A percentile compares a stretch with the other conserved stretches of the same genome.
Conservation (phyloP, 371 early-diverging fungal genomes). For the Mortierella sp. region DNA sequence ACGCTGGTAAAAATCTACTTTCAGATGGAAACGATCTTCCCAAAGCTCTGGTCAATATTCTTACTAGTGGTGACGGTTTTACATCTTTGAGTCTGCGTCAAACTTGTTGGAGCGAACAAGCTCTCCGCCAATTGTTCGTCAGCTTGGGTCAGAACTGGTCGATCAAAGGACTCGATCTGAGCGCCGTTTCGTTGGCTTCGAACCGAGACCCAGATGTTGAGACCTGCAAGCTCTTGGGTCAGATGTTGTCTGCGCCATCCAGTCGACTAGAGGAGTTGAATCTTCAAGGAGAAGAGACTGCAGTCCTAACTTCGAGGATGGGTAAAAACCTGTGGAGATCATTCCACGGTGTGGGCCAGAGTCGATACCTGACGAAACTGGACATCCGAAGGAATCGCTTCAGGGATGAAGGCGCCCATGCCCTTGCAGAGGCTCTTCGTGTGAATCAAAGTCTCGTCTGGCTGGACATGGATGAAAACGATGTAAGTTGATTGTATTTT, state of each 20-base stretch:
- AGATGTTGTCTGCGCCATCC: conserved; percentile 37
- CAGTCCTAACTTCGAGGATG: conserved; percentile 40
- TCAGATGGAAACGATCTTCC: conserved; percentile 50
- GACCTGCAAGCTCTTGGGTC: conserved; percentile 41
- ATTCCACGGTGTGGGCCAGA: conserved; percentile 41
- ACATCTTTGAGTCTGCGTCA: conserved; percentile 34
- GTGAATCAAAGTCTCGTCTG: conserved; percentile 43
- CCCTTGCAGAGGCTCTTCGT: conserved; percentile 47
- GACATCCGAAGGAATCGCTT: conserved; percentile 45
- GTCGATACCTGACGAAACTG: conserved; percentile 45
- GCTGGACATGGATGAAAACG: conserved; percentile 52
- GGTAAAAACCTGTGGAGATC: conserved; percentile 44
- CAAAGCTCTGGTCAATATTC: conserved; percentile 16
- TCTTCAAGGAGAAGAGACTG: conserved; percentile 42
- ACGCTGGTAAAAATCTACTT: conserved; percentile 39
- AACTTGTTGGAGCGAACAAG: conserved; percentile 44
- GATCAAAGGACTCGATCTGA: conserved; percentile 36
- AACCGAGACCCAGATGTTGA: conserved; percentile 54
- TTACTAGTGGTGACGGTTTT: conserved; percentile 26
- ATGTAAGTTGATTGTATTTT: conserved; percentile 21
- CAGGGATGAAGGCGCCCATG: conserved; percentile 39
- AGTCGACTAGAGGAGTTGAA: conserved; percentile 44
- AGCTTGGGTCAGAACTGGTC: conserved; percentile 42
- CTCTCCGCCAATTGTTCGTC: conserved; percentile 40
- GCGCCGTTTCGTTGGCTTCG: conserved; percentile 39